These are phyloP conservation scores for Salvia splendens DNA, from an alignment of 257 asterid species.

Conservation along the genomic window DNA sequence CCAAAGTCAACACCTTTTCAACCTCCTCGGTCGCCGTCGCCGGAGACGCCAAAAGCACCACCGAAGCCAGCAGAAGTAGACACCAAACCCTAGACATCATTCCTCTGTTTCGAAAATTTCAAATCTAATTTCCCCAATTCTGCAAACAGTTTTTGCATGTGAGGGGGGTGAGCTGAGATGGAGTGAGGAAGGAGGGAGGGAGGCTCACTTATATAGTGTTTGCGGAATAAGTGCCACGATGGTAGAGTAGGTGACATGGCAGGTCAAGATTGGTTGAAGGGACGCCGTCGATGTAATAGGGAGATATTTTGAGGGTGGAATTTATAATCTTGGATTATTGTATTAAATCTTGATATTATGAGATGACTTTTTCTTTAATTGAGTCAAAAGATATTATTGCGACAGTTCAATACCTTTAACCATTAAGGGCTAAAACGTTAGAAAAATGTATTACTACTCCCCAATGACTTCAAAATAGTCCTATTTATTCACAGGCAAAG, in stretches of 20 bases:
- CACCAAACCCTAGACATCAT: constrained; percentile 50
- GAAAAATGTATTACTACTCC: too few species aligned
- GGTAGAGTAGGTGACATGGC: constrained; percentile 37
- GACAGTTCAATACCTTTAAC: not conserved
- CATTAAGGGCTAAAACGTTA: not conserved
- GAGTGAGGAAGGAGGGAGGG: not conserved
- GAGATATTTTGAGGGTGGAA: constrained; percentile 14
- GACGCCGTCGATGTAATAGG: constrained; percentile 42
- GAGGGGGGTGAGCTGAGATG: constrained; percentile 28
- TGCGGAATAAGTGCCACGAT: constrained; percentile 39
- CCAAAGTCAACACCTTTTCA: constrained; percentile 68
- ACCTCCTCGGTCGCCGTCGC: constrained; percentile 45
- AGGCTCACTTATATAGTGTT: constrained; percentile 33
- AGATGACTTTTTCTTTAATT: constrained; percentile 6
- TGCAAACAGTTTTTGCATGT: constrained; percentile 35
- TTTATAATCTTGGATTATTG: constrained; percentile 16
- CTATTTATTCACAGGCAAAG: not conserved
- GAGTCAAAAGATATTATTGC: not conserved
- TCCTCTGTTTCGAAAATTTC: not conserved
- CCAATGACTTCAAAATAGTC: not conserved
- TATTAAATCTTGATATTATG: constrained; percentile 2
- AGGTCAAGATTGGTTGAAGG: constrained; percentile 32
- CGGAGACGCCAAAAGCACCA: constrained; percentile 29
- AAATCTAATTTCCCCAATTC: constrained; percentile 22
- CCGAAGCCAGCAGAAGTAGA: constrained; percentile 30